These are phyloP conservation scores for Citrullus amarus DNA, from an alignment of 306 rosid genomes.

Conservation along the genomic window DNA sequence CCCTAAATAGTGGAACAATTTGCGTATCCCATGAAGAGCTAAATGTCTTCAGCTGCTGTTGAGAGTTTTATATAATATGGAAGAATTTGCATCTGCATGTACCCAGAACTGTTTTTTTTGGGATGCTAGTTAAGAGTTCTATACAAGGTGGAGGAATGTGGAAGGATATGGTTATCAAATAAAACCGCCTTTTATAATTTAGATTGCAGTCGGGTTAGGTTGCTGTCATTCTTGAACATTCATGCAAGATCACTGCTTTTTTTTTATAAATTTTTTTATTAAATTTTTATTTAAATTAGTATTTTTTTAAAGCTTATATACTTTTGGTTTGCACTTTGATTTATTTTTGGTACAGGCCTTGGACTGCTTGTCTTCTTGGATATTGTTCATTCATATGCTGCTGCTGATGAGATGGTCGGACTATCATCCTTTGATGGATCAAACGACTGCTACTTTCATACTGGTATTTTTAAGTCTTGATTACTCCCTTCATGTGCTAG, in stretches of 20 bases:
- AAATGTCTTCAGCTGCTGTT: not conserved
- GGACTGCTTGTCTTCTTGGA: constrained; percentile 85
- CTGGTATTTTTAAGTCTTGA: constrained; percentile 41
- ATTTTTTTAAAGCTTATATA: not conserved
- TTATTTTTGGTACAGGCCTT: constrained; percentile 39
- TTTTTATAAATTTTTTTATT: not conserved
- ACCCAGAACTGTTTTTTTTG: not conserved
- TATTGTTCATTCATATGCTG: constrained; percentile 87
- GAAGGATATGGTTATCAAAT: not conserved
- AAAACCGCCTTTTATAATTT: not conserved
- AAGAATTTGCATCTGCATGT: not conserved
- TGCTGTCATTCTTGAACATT: not conserved
- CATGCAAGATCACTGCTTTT: not conserved
- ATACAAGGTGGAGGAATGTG: not conserved
- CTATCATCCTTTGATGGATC: constrained; percentile 85
- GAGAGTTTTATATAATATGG: not conserved
- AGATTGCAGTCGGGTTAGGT: not conserved
- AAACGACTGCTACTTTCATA: constrained; percentile 80
- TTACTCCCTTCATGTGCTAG: not conserved
- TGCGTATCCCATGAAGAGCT: not conserved
- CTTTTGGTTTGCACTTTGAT: not conserved
- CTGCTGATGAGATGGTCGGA: constrained; percentile 98
- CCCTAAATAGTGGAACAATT: not conserved
- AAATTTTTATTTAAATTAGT: not conserved
- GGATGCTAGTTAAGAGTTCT: not conserved